Evolutionary conservation across 2,329 filamentous ascomycete genomes (phyloP), one percentile per base, ranked within the genome.

Genomic region (Fusarium cicatricum): DNA sequence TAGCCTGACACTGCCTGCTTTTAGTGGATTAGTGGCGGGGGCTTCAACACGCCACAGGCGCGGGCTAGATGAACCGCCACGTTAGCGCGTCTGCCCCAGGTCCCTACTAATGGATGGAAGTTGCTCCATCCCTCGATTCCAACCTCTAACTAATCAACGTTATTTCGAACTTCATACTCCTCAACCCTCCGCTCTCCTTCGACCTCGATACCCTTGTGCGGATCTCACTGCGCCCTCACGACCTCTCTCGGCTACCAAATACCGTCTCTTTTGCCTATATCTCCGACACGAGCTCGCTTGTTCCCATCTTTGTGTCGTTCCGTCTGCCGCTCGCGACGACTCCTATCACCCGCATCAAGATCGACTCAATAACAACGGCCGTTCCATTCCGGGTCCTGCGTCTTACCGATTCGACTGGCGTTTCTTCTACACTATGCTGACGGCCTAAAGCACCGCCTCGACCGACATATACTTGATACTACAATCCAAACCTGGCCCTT

Each of bases 51-150:
- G 55, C 66, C 53, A 64, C 60, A 67, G 45, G 55, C 57, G 56
- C n/a, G n/a, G n/a, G n/a, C 63, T 64, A 65, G 52, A 62, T 36
- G 51, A 65, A 55, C 63, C 58, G 54, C 61, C 57, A 64, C 63
- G 50, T 62, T 69, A 66, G 64, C 60, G 52, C 48, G 44, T 37
- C 55, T 11, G 37, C 23, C 36, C 48, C 39, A 26, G 47, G 43
- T 33, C 42, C 10, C 7, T 4, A 23, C 23, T 8, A 26, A 26
- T 26, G 29, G 29, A 12, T 32, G 29, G 29, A 14, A 32, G 29
- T 32, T 11, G 29, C 29, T 32, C 29, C 29, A 32, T 65, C 54
- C 61, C 54, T 62, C 62, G 52, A 57, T 53, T 31, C 50, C 39
- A 55, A 58, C 50, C 42, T 58, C 42, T 38, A 49, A 10, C 21